Evolutionary conservation across 1,284 basidiomycete species (phyloP).

Genomic region (Omphalotus olearius): DNA sequence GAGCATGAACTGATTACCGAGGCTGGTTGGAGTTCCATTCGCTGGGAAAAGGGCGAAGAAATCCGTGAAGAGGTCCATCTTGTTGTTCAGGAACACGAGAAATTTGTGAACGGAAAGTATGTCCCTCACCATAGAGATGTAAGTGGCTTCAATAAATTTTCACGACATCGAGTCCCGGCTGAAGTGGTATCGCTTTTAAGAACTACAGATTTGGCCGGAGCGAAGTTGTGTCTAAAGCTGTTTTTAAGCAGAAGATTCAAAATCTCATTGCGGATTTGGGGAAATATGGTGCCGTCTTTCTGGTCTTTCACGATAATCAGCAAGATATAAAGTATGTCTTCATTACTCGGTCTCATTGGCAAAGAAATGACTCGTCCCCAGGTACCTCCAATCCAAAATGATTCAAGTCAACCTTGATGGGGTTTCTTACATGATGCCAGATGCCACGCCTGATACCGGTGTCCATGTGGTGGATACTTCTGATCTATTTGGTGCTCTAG

Average conservation of each 20-base stretch:
- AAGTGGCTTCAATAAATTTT: constrained; percentile 16
- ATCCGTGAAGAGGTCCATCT: constrained; percentile 53
- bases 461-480: constrained; percentile 70
- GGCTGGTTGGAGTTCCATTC: constrained; percentile 64
- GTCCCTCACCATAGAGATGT: constrained; percentile 63
- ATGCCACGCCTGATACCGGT: constrained; percentile 44
- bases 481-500: constrained; percentile 65
- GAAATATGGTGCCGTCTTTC: constrained; percentile 58
- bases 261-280: constrained; percentile 41
- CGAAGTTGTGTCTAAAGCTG: constrained; percentile 43
- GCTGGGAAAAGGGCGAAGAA: constrained; percentile 49
- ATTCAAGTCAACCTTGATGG: constrained; percentile 50
- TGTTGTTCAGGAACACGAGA: constrained; percentile 58
- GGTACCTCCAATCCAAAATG: constrained; percentile 46
- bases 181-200: constrained; percentile 28
- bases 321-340: constrained; percentile 66
- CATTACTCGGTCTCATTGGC: background rate
- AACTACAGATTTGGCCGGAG: constrained; percentile 65
- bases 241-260: constrained; percentile 50
- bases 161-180: background rate
- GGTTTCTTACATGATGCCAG: constrained; percentile 52
- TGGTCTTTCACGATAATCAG: constrained; percentile 74
- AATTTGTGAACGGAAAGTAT: constrained; percentile 56
- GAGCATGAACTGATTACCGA: constrained; percentile 71
- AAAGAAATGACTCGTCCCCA: constrained; percentile 20